Base-by-base conservation (phyloP, 441 rosid species). In the Sinapis alba region DNA sequence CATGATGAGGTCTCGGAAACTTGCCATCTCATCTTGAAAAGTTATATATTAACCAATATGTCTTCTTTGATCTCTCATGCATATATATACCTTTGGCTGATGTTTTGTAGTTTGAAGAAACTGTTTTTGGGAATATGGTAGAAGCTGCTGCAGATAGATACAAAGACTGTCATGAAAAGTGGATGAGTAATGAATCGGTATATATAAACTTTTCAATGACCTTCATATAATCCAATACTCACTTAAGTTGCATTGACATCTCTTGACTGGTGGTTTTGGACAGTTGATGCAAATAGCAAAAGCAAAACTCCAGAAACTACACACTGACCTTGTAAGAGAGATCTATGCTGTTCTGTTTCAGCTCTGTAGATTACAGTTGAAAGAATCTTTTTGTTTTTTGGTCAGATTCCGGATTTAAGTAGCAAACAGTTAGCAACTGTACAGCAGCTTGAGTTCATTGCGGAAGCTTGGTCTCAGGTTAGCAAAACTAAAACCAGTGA, bases 381-480 rank as follows among this genome's bases (percentile, higher is more conserved):
- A 27, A 7, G 11, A 12, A 54, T 0, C 10, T 24, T n/a, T 16
- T 3, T 53, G 3, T 23, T 15, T 36, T 6, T 50, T 13, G 45
- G 8, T 1, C 51, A 78, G 81, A 72, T 86, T 20, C 72, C 79
- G 51, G 20, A 54, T 69, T 79, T 90, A 11, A 77, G 84, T 60
- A 26, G 73, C 20, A 30, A 20, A 15, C 89, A 82, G 51, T 74
- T 81, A 63, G 59, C 72, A 68, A 76, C 86, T 0, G 78, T 60
- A 50, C 38, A 61, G 0, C 80, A 86, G 60, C 78, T 90, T 30
- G 65, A 83, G 30, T 90, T 89, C 72, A 59, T 92, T 67, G 23
- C 65, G 47, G 85, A 87, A 34, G 94, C 96, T 3, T 87, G 87
- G 86, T 72, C 78, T 67, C 81, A 73, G 81, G 80, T 77, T 30